Evolutionary conservation across 2,329 filamentous ascomycete genomes (phyloP), one percentile per base, ranked within the genome.

Genomic region (Verticillium alfalfae): DNA sequence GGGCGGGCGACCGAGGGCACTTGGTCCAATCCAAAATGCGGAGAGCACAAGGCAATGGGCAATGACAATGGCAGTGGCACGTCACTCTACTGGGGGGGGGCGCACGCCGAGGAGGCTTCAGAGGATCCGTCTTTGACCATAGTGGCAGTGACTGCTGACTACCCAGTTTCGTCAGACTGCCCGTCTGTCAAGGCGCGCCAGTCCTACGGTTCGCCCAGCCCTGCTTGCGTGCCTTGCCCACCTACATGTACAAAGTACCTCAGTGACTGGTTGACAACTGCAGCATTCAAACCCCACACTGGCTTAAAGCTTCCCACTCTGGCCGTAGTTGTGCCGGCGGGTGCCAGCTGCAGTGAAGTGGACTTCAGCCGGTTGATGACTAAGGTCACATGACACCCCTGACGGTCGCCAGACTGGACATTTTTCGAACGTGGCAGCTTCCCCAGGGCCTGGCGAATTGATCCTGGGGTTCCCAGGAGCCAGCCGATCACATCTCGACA

Each of bases 371-470:
- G 26, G n/a, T 9, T 49, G 45, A n/a, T 49, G 45, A 49, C 45
- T 49, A 49, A 49, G 45, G 26, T 49, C 75, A 77, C 75, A 75
- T 77, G 75, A 77, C 61, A 36, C 37, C 61, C 41, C n/a, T 63
- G 62, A 66, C 67, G 73, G 73, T 69, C 73, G 71, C 58, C 9
- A 68, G 13, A 26, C 60, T 22, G 63, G 63, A 68, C 70, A 69
- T 70, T 78, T 75, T 75, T 76, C 69, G 77, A 82, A 83, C 81
- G 81, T 83, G 81, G 81, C 81, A 82, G 76, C 77, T 83, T 82
- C 68, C 67, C 61, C 56, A 58, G 62, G 3, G 59, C 56, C 63
- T 60, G 62, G 66, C 61, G 60, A 62, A 59, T 62, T 65, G 58
- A 60, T n/a, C 59, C 56, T 63, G 62, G 63, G 57, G 7, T 63